These are phyloP conservation scores for Acorus gramineus DNA, from an alignment of 106 monocot genomes.

Conservation along the genomic window DNA sequence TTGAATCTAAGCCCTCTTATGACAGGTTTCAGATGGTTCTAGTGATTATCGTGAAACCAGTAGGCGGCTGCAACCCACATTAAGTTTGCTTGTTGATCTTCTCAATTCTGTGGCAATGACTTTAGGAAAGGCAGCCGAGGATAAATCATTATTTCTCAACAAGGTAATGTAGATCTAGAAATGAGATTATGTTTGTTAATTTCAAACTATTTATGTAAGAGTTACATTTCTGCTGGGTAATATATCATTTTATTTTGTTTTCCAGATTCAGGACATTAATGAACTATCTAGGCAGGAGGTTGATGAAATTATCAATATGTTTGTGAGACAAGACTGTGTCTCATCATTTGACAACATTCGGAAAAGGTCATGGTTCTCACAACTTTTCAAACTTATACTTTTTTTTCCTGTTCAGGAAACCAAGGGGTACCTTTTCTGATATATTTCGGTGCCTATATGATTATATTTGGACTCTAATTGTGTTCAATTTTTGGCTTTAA, in stretches of 20 bases:
- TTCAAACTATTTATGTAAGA: not conserved
- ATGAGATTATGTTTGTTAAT: not conserved
- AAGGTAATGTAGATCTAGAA: slow-evolving; percentile 40
- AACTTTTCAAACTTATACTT: not conserved
- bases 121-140: slow-evolving; percentile 69
- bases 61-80: slow-evolving; percentile 41
- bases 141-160: slow-evolving; percentile 63
- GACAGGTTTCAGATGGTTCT: slow-evolving; percentile 27
- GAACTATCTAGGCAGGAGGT: slow-evolving; percentile 95
- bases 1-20: not conserved
- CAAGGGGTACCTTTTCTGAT: too few species aligned
- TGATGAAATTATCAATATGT: slow-evolving; percentile 79
- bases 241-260: slow-evolving; percentile 2
- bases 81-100: slow-evolving; percentile 46
- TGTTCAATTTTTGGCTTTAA: too few species aligned
- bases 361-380: slow-evolving; percentile 39
- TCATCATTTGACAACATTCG: slow-evolving; percentile 56
- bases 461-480: too few species aligned
- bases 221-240: not conserved
- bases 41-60: slow-evolving; percentile 11
- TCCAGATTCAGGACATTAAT: slow-evolving; percentile 85
- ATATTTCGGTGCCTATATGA: too few species aligned
- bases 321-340: slow-evolving; percentile 47
- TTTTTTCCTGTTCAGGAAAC: not conserved
- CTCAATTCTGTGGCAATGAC: slow-evolving; percentile 44